These are phyloP conservation scores for Sungouiozyma ichnusensis DNA, from an alignment of 805 yeast species.

Conservation along the genomic window DNA sequence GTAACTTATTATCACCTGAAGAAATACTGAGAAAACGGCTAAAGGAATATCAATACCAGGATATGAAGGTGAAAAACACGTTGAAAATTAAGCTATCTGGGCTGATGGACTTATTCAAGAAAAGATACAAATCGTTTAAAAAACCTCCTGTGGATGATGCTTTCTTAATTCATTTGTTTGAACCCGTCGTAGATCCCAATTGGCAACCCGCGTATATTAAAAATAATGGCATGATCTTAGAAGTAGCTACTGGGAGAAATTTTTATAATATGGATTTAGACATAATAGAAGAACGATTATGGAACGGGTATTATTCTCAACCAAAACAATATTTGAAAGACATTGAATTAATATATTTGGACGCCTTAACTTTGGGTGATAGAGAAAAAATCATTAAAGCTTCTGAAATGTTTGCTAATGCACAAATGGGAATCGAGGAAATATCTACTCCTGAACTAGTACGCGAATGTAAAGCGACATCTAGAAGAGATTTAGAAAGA, in stretches of 20 bases:
- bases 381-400: slow-evolving; percentile 74
- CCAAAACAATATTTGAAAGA: slow-evolving; percentile 85
- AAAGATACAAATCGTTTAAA: slow-evolving; percentile 76
- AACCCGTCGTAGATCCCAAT: slow-evolving; percentile 35
- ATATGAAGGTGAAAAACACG: slow-evolving; percentile 74
- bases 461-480: slow-evolving; percentile 64
- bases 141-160: slow-evolving; percentile 84
- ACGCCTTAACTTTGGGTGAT: slow-evolving; percentile 64
- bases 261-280: slow-evolving; percentile 88
- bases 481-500: slow-evolving; percentile 51
- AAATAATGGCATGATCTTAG: slow-evolving; percentile 70
- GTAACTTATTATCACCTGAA: slow-evolving; percentile 26
- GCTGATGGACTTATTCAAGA: slow-evolving; percentile 81
- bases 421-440: slow-evolving; percentile 92
- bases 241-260: slow-evolving; percentile 58
- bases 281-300: slow-evolving; percentile 82
- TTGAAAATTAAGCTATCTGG: slow-evolving; percentile 79
- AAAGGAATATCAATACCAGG: slow-evolving; percentile 44
- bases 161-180: slow-evolving; percentile 65
- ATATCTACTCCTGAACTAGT: slow-evolving; percentile 62
- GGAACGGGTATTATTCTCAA: slow-evolving; percentile 94
- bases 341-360: slow-evolving; percentile 72
- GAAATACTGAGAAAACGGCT: slow-evolving; percentile 33
- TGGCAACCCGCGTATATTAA: slow-evolving; percentile 37
- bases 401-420: slow-evolving; percentile 92